Evolutionary conservation across 441 rosid species (phyloP).

Genomic region (Kokia cookei): DNA sequence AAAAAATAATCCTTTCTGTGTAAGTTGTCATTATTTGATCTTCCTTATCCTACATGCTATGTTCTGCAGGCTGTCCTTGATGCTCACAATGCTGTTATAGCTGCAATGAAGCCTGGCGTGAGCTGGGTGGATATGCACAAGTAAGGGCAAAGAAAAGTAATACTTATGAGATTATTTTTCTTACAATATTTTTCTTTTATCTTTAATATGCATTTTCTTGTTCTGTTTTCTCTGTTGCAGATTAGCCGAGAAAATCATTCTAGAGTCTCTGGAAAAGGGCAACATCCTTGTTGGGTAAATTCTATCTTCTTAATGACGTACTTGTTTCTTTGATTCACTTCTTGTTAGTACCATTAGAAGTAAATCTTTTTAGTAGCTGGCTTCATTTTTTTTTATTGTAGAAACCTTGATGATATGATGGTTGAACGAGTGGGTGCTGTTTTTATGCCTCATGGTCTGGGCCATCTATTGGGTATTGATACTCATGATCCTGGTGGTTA

Average conservation of each 20-base stretch:
- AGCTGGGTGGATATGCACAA: conserved; percentile 96
- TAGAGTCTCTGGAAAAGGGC: conserved; percentile 69
- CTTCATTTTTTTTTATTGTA: conserved; percentile 20
- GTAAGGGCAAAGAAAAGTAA: conserved; percentile 37
- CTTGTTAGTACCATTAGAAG: conserved; percentile 13
- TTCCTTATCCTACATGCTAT: conserved; percentile 13
- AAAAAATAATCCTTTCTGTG: background rate
- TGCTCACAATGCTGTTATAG: conserved; percentile 84
- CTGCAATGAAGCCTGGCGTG: conserved; percentile 83
- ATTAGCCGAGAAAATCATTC: conserved; percentile 77
- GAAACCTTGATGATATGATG: conserved; percentile 84
- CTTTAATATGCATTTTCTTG: background rate
- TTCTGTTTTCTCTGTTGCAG: conserved; percentile 32
- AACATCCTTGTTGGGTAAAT: conserved; percentile 64
- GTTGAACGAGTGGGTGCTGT: conserved; percentile 66
- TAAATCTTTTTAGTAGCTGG: background rate
- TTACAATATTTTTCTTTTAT: background rate
- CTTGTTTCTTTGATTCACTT: conserved; percentile 4
- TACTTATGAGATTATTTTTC: background rate
- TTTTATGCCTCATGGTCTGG: conserved; percentile 81
- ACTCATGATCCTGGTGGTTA: conserved; percentile 97
- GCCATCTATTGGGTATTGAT: conserved; percentile 72
- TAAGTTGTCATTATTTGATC: conserved; percentile 1
- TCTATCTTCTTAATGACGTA: conserved; percentile 1
- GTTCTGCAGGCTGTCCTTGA: conserved; percentile 70